Evolutionary conservation across 345 rosid genomes (phyloP).

Genomic region (Sapria himalayana): DNA sequence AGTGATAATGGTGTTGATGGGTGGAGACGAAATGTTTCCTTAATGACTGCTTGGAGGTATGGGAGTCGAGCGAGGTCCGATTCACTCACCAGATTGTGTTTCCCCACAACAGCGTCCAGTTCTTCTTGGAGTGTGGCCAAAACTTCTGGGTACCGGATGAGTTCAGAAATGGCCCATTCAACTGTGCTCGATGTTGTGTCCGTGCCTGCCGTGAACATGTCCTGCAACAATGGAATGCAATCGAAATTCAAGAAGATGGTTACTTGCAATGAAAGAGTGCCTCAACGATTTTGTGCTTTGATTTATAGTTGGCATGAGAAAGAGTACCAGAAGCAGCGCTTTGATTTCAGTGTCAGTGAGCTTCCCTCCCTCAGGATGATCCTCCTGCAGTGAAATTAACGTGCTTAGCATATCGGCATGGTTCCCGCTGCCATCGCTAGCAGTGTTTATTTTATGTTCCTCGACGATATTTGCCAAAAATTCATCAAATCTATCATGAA

Average conservation of each 20-base stretch:
- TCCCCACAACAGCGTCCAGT: slow-evolving; percentile 44
- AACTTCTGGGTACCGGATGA: slow-evolving; percentile 49
- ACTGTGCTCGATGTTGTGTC: slow-evolving; percentile 84
- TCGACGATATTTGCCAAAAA: slow-evolving; percentile 38
- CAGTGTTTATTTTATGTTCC: slow-evolving; percentile 33
- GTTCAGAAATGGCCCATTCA: slow-evolving; percentile 84
- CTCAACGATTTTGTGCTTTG: neutral
- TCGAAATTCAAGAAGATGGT: neutral
- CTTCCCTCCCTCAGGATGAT: slow-evolving; percentile 30
- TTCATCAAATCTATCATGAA: slow-evolving; percentile 51
- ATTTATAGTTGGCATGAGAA: neutral
- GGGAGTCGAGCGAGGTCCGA: slow-evolving; percentile 29
- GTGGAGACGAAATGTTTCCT: slow-evolving; percentile 68
- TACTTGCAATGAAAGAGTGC: neutral
- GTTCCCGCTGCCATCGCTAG: slow-evolving; percentile 5
- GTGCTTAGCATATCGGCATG: slow-evolving; percentile 36
- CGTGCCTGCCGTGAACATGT: slow-evolving; percentile 85
- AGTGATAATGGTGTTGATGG: slow-evolving; percentile 69
- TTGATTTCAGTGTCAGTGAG: slow-evolving; percentile 71
- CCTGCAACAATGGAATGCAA: slow-evolving; percentile 15
- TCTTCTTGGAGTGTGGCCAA: slow-evolving; percentile 28
- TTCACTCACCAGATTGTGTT: slow-evolving; percentile 25
- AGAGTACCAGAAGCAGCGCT: slow-evolving; percentile 51
- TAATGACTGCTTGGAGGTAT: slow-evolving; percentile 55
- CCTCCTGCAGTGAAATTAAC: slow-evolving; percentile 32